Evolutionary conservation across 352 stramenopile genomes (phyloP).

Genomic region (Pelagophyceae sp.): DNA sequence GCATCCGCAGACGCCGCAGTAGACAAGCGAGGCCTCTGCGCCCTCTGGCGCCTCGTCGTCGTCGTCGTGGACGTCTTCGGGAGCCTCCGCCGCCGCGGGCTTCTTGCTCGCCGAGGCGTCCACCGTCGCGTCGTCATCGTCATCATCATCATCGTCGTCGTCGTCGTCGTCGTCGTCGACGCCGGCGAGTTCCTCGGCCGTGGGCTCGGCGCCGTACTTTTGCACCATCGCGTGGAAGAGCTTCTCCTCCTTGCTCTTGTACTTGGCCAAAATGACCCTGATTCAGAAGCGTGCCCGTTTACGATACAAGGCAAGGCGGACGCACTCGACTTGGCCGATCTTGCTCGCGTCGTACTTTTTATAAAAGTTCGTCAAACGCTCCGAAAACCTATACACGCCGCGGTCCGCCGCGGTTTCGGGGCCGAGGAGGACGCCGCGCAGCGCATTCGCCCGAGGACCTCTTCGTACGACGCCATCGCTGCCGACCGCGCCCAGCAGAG

Average conservation of each 20-base stretch:
- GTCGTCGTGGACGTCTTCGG: background rate
- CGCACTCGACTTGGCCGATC: conserved; percentile 35
- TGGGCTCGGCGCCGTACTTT: conserved; percentile 56
- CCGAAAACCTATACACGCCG: conserved; percentile 14
- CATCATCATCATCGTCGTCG: background rate
- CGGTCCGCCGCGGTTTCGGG: background rate
- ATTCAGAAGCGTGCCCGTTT: no score
- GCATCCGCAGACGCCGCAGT: conserved; percentile 54
- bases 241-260: conserved; percentile 58
- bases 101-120: background rate
- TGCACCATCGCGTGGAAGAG: conserved; percentile 50
- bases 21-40: conserved; percentile 29
- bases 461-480: conserved; percentile 16
- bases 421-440: background rate
- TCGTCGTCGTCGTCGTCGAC: conserved; percentile 4
- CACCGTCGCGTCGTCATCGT: background rate
- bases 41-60: background rate
- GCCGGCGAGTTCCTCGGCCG: conserved; percentile 19
- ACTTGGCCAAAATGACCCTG: conserved; percentile 48
- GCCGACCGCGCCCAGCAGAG: no score
- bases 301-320: background rate
- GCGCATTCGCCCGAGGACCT: background rate
- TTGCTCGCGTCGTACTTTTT: conserved; percentile 55
- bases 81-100: background rate
- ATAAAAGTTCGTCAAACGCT: conserved; percentile 54